Percentiles rank a stretch among this genome's conserved stretches.
These are phyloP conservation scores for Plasmopara muralis DNA, from an alignment of 352 stramenopile genomes.

Conservation along the genomic window DNA sequence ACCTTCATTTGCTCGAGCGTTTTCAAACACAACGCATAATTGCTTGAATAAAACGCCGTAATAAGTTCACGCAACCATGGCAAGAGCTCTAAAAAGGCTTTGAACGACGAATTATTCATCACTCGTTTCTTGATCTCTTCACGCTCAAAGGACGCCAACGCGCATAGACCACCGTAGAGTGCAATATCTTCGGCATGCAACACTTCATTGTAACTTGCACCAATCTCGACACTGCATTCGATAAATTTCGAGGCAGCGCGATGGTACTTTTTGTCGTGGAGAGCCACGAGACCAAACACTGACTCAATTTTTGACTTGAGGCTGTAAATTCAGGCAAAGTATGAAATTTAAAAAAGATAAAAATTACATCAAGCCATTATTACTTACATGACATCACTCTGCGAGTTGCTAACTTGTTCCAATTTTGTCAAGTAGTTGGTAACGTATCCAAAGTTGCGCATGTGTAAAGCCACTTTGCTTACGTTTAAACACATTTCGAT, in stretches of 20 bases:
- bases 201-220: constrained; percentile 74
- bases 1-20: constrained; percentile 74
- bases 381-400: constrained; percentile 63
- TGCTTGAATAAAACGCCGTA: constrained; percentile 82
- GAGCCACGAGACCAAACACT: constrained; percentile 67
- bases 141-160: constrained; percentile 78
- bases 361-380: no score
- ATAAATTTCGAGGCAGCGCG: constrained; percentile 73
- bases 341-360: no score
- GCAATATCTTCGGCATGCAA: constrained; percentile 84
- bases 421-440: constrained; percentile 85
- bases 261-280: constrained; percentile 80
- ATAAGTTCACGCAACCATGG: constrained; percentile 85
- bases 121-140: constrained; percentile 78
- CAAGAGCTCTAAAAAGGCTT: constrained; percentile 81
- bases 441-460: constrained; percentile 81
- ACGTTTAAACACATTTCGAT: constrained; percentile 88
- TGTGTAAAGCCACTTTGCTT: constrained; percentile 82
- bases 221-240: constrained; percentile 74
- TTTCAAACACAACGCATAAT: constrained; percentile 78
- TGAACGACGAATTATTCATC: constrained; percentile 85
- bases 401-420: constrained; percentile 63
- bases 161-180: constrained; percentile 80
- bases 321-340: constrained; percentile 24
- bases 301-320: constrained; percentile 79